Evolutionary conservation across 331 rosid species (phyloP).

Genomic region (Phaseolus coccineus): DNA sequence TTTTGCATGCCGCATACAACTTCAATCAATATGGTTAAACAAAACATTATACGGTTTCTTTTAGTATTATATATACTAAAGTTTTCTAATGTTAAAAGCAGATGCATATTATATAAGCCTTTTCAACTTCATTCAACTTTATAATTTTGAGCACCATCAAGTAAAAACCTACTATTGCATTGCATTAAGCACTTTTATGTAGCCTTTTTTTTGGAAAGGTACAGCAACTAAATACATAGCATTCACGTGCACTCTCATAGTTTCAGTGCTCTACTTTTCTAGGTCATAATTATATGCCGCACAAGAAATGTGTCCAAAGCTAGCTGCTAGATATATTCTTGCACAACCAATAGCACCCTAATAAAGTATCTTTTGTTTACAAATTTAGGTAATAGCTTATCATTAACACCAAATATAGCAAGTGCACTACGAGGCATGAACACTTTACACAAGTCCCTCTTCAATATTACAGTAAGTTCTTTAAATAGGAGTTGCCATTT

Average conservation of each 20-base stretch:
- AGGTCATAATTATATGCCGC: not conserved
- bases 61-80: not conserved
- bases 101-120: not conserved
- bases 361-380: conserved; percentile 11
- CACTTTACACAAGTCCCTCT: conserved; percentile 21
- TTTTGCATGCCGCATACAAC: not conserved
- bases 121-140: not conserved
- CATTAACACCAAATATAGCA: conserved; percentile 28
- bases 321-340: conserved; percentile 14
- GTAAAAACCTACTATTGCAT: not conserved
- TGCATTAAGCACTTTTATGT: not conserved
- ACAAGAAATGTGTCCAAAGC: conserved; percentile 9
- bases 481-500: not conserved
- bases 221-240: not conserved
- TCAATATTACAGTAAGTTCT: conserved; percentile 29
- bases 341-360: not conserved
- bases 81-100: not conserved
- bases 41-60: not conserved
- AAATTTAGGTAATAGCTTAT: conserved; percentile 28
- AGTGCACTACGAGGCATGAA: not conserved
- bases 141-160: no score
- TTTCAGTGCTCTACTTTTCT: not conserved
- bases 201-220: not conserved
- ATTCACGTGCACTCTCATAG: not conserved
- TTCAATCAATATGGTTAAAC: not conserved